Evolutionary conservation across 768 basidiomycete genomes (phyloP).

Genomic region (Neoboletus magnificus): DNA sequence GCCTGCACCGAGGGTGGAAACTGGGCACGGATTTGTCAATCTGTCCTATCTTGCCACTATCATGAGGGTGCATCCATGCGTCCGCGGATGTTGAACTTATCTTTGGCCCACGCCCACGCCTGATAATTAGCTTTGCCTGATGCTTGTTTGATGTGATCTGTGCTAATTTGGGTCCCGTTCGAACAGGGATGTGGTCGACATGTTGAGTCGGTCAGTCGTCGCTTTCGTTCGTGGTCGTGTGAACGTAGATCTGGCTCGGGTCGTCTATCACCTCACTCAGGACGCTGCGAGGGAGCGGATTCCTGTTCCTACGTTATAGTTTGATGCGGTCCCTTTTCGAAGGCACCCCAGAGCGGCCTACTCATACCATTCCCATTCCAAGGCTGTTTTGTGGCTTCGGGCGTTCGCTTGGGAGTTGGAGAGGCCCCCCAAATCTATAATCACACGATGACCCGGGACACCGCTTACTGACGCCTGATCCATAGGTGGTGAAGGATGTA

Average conservation of each 20-base stretch:
- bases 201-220: slow-evolving; percentile 53
- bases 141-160: background rate
- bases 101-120: slow-evolving; percentile 4
- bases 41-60: slow-evolving; percentile 2
- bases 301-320: slow-evolving; percentile 27
- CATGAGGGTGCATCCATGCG: slow-evolving; percentile 6
- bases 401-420: slow-evolving; percentile 23
- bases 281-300: slow-evolving; percentile 5
- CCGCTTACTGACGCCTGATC: slow-evolving; percentile 23
- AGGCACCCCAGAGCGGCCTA: slow-evolving; percentile 31
- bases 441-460: slow-evolving; percentile 23
- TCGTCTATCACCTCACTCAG: slow-evolving; percentile 7
- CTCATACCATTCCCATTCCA: slow-evolving; percentile 20
- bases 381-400: slow-evolving; percentile 5
- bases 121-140: background rate
- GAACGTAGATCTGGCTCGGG: slow-evolving; percentile 17
- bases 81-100: slow-evolving; percentile 19
- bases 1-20: slow-evolving; percentile 12
- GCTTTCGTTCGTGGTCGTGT: slow-evolving; percentile 9
- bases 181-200: slow-evolving; percentile 69
- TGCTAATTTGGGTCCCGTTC: slow-evolving; percentile 6
- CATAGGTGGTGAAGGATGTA: slow-evolving; percentile 48
- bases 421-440: slow-evolving; percentile 24
- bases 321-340: slow-evolving; percentile 37
- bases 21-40: slow-evolving; percentile 10